Evolutionary conservation across 2,329 filamentous ascomycete genomes (phyloP).

Genomic region (Exserohilum rostratum): DNA sequence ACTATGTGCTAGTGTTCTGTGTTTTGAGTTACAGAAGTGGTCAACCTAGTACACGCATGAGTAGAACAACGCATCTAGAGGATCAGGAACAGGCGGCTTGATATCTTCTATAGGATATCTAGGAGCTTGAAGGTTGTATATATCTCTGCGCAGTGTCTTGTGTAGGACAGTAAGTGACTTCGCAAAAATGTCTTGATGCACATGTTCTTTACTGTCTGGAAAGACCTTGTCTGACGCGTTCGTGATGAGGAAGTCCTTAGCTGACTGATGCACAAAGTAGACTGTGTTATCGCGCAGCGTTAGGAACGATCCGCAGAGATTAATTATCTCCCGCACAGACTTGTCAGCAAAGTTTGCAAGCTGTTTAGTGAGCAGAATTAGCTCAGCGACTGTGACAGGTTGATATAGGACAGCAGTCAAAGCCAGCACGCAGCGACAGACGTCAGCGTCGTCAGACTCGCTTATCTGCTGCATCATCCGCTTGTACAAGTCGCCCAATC

Average conservation of each 20-base stretch:
- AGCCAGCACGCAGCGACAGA: constrained; percentile 48
- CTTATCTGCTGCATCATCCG: constrained; percentile 50
- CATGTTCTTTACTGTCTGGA: constrained; percentile 12
- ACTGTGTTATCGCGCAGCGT: constrained; percentile 16
- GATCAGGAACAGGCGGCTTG: constrained; percentile 18
- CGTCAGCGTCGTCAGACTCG: constrained; percentile 29
- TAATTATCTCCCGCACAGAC: constrained; percentile 31
- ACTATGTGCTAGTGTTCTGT: not conserved
- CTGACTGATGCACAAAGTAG: constrained; percentile 52
- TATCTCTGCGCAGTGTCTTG: not conserved
- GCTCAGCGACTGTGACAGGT: constrained; percentile 48
- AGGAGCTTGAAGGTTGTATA: not conserved
- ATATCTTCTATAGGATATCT: not conserved
- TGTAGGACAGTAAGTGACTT: not conserved
- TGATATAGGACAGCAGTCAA: constrained; percentile 39
- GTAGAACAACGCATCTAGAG: constrained; percentile 28
- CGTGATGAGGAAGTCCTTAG: constrained; percentile 50
- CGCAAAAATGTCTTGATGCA: not conserved
- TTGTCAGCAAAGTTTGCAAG: constrained; percentile 7
- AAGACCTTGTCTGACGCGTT: not conserved
- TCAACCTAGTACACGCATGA: constrained; percentile 45
- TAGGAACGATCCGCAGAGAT: constrained; percentile 46
- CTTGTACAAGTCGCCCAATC: constrained; percentile 48
- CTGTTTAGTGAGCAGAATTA: constrained; percentile 31
- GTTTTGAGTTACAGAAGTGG: constrained; percentile 33